Evolutionary conservation across 2,329 filamentous ascomycete genomes (phyloP).

Genomic region (Sporothrix brunneoviolacea): DNA sequence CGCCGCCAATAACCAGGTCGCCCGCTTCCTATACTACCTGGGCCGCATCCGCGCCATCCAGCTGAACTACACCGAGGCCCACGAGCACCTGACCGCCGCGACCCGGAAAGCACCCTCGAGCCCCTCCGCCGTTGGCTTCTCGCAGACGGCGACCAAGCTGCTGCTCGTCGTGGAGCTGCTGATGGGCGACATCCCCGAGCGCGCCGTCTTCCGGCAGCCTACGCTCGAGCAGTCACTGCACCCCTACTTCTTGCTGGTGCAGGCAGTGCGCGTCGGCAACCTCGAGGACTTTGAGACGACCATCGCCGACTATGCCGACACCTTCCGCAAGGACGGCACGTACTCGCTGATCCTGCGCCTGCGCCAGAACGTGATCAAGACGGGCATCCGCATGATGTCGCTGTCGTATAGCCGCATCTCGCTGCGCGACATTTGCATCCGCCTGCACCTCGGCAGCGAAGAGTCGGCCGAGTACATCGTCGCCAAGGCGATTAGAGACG

Average conservation of each 20-base stretch:
- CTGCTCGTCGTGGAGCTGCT: conserved; percentile 90
- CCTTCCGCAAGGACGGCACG: conserved; percentile 88
- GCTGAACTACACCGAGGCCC: conserved; percentile 92
- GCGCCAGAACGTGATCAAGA: conserved; percentile 98
- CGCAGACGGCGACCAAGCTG: conserved; percentile 94
- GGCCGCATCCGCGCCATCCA: conserved; percentile 95
- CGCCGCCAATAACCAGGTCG: conserved; percentile 96
- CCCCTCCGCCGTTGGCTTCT: conserved; percentile 84
- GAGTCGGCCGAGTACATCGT: conserved; percentile 99
- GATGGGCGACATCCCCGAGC: conserved; percentile 98
- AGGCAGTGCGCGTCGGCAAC: conserved; percentile 93
- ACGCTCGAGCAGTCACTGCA: conserved; percentile 80
- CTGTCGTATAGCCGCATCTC: conserved; percentile 97
- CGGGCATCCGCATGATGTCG: conserved; percentile 98
- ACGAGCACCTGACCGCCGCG: conserved; percentile 86
- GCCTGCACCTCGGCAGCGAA: conserved; percentile 86
- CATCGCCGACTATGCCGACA: conserved; percentile 72
- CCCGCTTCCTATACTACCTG: conserved; percentile 93
- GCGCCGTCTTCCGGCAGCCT: conserved; percentile 85
- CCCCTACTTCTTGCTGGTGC: conserved; percentile 89
- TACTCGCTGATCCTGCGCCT: conserved; percentile 93
- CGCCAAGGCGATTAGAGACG: conserved; percentile 94
- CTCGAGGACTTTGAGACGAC: conserved; percentile 86
- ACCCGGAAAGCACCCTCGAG: conserved; percentile 92
- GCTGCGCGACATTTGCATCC: conserved; percentile 92